Conservation (phyloP, 768 basidiomycete species). For the Coprinellus aureogranulatus region DNA sequence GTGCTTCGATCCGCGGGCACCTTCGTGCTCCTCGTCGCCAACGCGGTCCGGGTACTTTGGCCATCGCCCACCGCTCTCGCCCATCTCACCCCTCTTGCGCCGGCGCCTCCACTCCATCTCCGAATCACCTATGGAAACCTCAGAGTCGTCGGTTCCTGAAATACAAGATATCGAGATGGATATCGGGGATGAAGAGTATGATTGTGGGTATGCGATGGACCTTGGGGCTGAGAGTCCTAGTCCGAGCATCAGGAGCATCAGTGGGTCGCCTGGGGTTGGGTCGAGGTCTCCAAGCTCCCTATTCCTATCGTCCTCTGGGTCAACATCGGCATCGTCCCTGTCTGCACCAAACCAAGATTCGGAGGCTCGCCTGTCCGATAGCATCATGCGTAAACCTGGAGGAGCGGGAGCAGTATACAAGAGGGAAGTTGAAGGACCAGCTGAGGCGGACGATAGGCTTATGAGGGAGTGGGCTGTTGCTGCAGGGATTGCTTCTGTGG, state of each 20-base stretch:
- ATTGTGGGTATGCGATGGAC: constrained; percentile 4
- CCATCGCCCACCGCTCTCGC: background rate
- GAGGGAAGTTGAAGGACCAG: background rate
- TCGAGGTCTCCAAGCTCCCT: background rate
- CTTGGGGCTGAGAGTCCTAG: background rate
- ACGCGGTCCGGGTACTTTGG: no score
- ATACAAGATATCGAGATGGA: background rate
- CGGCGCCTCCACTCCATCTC: background rate
- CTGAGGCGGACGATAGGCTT: background rate
- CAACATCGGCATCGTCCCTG: background rate
- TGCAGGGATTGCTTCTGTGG: background rate
- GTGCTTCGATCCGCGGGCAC: background rate
- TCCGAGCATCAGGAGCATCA: constrained; percentile 1
- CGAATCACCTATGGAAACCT: background rate
- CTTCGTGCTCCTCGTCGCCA: background rate
- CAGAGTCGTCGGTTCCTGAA: background rate
- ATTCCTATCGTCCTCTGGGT: no score
- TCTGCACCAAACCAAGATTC: background rate
- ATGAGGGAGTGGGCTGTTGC: constrained; percentile 6
- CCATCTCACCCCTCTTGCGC: background rate
- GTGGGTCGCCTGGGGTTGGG: background rate
- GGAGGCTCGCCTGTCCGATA: no score
- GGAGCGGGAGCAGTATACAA: background rate
- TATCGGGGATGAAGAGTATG: constrained; percentile 2
- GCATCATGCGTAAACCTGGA: no score